Percentiles rank a stretch among this genome's conserved stretches.
phyloP scores from a whole-genome alignment of 495 filamentous ascomycete species.

The Aspergillus nanangensis region DNA sequence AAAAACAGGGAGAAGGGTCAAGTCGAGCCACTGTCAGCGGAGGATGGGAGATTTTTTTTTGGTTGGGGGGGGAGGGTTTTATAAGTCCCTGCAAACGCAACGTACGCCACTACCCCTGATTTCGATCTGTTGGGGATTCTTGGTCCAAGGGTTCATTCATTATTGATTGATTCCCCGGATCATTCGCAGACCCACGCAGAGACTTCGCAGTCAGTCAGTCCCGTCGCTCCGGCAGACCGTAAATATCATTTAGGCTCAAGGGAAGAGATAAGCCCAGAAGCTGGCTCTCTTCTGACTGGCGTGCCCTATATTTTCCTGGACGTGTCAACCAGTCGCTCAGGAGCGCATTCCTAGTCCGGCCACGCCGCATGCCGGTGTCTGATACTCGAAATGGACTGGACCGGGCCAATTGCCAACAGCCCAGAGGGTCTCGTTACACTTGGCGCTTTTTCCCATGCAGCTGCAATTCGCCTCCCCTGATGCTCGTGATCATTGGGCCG shows the following conservation, averaged over 20 bases:
- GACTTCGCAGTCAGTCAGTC: neutral
- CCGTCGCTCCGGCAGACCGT: neutral
- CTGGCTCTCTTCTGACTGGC: neutral
- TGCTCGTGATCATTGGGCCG: neutral
- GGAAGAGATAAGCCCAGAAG: slow-evolving; percentile 6
- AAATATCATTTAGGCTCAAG: slow-evolving; percentile 11
- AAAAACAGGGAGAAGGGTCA: neutral
- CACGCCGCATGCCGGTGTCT: neutral
- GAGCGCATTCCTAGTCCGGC: neutral
- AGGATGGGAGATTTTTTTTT: too few relatives aligned
- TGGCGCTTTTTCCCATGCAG: neutral
- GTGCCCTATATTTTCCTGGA: neutral
- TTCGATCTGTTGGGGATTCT: too few relatives aligned
- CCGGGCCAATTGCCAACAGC: neutral
- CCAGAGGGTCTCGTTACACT: neutral
- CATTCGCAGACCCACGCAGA: neutral
- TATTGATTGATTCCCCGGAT: too few relatives aligned
- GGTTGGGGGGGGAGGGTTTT: too few relatives aligned
- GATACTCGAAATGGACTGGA: neutral
- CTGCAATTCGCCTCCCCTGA: neutral
- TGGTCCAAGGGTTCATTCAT: neutral
- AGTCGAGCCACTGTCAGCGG: neutral
- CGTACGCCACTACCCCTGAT: too few relatives aligned
- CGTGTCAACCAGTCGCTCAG: neutral
- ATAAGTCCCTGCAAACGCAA: too few relatives aligned